phyloP scores from a whole-genome alignment of 768 basidiomycete genomes.

The Hydnum rufescens region DNA sequence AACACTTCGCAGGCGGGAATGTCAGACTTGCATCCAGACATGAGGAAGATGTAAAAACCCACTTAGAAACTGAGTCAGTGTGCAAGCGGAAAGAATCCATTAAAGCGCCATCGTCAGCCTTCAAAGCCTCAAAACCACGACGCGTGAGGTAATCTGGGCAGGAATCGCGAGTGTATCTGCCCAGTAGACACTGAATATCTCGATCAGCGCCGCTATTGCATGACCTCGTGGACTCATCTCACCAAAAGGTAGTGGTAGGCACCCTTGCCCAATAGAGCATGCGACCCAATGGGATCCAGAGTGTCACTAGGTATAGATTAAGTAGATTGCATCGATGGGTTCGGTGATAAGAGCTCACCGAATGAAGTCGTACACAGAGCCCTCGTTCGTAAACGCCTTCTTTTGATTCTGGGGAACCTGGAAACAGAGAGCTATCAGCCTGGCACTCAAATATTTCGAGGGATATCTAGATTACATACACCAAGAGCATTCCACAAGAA shows the following conservation, averaged over 20 bases:
- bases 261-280: slow-evolving; percentile 15
- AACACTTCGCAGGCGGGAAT: slow-evolving; percentile 25
- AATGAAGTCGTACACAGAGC: slow-evolving; percentile 26
- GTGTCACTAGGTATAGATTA: neutral
- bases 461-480: slow-evolving; percentile 23
- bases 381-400: slow-evolving; percentile 20
- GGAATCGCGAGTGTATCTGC: slow-evolving; percentile 36
- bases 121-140: slow-evolving; percentile 36
- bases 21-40: too few species aligned
- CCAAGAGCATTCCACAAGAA: slow-evolving; percentile 68
- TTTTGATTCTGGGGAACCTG: neutral
- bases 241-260: slow-evolving; percentile 23
- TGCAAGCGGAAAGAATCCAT: slow-evolving; percentile 45
- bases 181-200: slow-evolving; percentile 17
- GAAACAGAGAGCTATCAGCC: neutral
- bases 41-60: slow-evolving; percentile 12
- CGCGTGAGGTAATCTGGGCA: slow-evolving; percentile 47
- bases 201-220: neutral
- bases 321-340: neutral
- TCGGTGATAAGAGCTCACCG: neutral
- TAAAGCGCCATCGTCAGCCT: slow-evolving; percentile 25
- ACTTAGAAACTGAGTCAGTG: slow-evolving; percentile 54
- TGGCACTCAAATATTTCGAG: neutral
- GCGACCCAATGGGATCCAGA: neutral
- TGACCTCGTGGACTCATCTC: neutral